Base-by-base conservation (phyloP, 129 eudicot species). In the Pulicaria dysenterica region DNA sequence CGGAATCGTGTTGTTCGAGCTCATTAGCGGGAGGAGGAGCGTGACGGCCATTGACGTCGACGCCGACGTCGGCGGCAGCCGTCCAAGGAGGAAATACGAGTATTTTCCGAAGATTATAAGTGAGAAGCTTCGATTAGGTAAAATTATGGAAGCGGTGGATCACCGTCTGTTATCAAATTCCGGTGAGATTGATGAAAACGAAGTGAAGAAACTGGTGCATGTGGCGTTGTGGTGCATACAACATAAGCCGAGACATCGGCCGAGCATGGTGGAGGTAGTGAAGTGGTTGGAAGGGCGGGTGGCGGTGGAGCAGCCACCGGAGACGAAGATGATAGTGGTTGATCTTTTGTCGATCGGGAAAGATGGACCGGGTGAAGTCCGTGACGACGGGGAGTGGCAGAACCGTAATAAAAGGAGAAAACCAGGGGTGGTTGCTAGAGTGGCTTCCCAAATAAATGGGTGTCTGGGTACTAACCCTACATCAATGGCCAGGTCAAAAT, bases 161-260 rank as follows among this genome's bases (percentile, higher is more conserved):
- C 71, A 71, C 3, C 82, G 98, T 44, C 7, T 92, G 38, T 58
- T 76, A 1, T 24, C 31, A 24, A 83, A 63, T 34, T 73, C n/a
- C 2, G 83, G 76, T 7, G 72, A 55, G 1, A 53, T 92, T 34
- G 86, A 81, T 9, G 91, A 88, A 67, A 77, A 50, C 4, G 81
- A 84, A 45, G 84, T 89, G 14, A 83, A 9, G 59, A 87, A 78
- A 50, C 40, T 92, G 82, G 89, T 82, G 42, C 77, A 76, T 31
- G 73, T 89, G 6, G 96, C 88, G 7, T 37, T 92, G 31, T 89
- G 96, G 96, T 92, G 98, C 63, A 89, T 92, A 66, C 98, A 92
- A 44, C 95, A 92, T 68, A 79, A 82, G 58, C 68, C 96, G 3
- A 80, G 85, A 48, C 65, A 83, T 8, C 64, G 98, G 83, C 98